These are phyloP conservation scores for Entonaema liquescens DNA, from an alignment of 495 filamentous ascomycete species.

Conservation along the genomic window DNA sequence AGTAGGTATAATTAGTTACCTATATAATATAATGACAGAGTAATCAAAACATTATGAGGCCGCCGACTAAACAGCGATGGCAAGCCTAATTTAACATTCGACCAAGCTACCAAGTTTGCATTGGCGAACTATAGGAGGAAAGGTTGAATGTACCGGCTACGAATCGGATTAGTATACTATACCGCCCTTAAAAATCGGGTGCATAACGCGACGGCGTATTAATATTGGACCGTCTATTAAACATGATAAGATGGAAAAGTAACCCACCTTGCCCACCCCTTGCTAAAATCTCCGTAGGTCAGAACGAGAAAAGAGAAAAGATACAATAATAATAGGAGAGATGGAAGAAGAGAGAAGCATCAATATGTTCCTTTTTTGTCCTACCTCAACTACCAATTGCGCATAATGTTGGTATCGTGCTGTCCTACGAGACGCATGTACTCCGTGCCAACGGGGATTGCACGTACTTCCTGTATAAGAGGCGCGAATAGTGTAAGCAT, in stretches of 20 bases:
- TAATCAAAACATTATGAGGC: conserved; percentile 28
- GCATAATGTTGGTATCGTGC: conserved; percentile 3
- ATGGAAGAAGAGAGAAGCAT: conserved; percentile 23
- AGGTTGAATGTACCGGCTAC: conserved; percentile 18
- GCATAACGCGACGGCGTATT: conserved; percentile 35
- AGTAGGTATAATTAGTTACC: not conserved
- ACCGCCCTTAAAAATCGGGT: conserved; percentile 17
- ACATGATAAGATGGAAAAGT: conserved; percentile 23
- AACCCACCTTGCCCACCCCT: conserved; percentile 21
- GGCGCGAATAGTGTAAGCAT: conserved; percentile 15
- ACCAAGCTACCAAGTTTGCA: not conserved
- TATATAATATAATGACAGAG: not conserved
- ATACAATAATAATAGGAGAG: not conserved
- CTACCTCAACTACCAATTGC: conserved; percentile 27
- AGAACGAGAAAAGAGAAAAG: not conserved
- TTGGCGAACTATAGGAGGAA: conserved; percentile 10
- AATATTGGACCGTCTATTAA: conserved; percentile 34
- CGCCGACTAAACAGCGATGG: conserved; percentile 27
- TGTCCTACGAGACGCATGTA: conserved; percentile 28
- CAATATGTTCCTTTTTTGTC: conserved; percentile 20
- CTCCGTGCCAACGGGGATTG: conserved; percentile 36
- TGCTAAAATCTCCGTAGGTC: conserved; percentile 30
- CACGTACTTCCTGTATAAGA: conserved; percentile 21
- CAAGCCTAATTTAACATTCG: conserved; percentile 35
- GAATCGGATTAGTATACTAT: conserved; percentile 18